Evolutionary conservation across 2,329 filamentous ascomycete species (phyloP).

Genomic region (Elsinoe necatrix): DNA sequence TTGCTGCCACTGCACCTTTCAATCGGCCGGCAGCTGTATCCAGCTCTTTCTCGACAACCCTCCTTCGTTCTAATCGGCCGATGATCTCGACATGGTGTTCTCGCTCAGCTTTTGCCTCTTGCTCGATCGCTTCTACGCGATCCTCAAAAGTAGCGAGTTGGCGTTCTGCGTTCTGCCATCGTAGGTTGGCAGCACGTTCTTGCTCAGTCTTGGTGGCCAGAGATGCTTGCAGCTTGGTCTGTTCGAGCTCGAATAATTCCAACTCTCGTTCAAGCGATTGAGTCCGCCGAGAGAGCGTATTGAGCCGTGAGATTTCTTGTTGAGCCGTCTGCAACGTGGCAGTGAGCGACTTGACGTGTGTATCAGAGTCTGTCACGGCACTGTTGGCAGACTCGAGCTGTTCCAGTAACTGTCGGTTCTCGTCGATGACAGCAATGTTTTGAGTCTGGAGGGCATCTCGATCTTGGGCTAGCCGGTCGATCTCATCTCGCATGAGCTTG

Average conservation of each 20-base stretch:
- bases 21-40: conserved; percentile 69
- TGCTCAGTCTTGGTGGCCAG: conserved; percentile 63
- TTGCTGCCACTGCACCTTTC: conserved; percentile 69
- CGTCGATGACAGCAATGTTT: conserved; percentile 70
- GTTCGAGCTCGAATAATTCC: conserved; percentile 69
- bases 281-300: conserved; percentile 64
- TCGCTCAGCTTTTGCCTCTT: conserved; percentile 69
- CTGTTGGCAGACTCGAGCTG: conserved; percentile 79
- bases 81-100: conserved; percentile 76
- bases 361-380: conserved; percentile 70
- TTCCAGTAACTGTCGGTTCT: conserved; percentile 72
- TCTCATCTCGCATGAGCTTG: conserved; percentile 59
- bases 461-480: conserved; percentile 64
- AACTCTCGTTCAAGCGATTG: conserved; percentile 74
- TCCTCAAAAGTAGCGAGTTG: conserved; percentile 71
- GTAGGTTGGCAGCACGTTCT: conserved; percentile 65
- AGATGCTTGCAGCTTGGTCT: conserved; percentile 60
- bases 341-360: conserved; percentile 67
- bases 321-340: conserved; percentile 69
- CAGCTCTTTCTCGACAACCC: conserved; percentile 73
- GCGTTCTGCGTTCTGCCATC: conserved; percentile 79
- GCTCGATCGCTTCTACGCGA: conserved; percentile 81
- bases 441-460: conserved; percentile 62
- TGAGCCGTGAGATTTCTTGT: conserved; percentile 65
- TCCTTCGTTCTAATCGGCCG: conserved; percentile 72